A percentile compares a stretch with the other conserved stretches of the same genome.
Evolutionary conservation across 2,329 filamentous ascomycete genomes (phyloP).

Genomic region (Stemphylium lycopersici): DNA sequence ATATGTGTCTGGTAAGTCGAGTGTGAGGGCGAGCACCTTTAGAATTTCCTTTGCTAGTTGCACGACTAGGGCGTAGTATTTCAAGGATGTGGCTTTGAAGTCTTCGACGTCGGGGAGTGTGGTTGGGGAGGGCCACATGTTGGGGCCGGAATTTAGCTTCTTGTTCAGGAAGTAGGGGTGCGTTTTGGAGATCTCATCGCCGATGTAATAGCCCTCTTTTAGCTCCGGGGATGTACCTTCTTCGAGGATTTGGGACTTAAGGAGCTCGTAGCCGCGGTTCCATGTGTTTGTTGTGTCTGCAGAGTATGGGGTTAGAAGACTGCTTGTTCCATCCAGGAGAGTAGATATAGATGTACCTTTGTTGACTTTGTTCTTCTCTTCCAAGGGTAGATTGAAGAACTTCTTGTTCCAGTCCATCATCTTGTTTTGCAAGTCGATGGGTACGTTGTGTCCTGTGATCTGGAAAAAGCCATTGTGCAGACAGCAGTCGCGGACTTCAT

Average conservation of each 20-base stretch:
- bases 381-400: conserved; percentile 51
- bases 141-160: conserved; percentile 50
- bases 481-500: conserved; percentile 39
- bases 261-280: conserved; percentile 53
- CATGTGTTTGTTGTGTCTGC: conserved; percentile 47
- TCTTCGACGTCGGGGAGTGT: conserved; percentile 28
- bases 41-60: conserved; percentile 52
- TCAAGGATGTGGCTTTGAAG: conserved; percentile 49
- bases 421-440: conserved; percentile 46
- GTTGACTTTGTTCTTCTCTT: conserved; percentile 51
- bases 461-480: conserved; percentile 55
- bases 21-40: conserved; percentile 49
- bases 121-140: conserved; percentile 47
- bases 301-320: background rate
- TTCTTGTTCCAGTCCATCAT: conserved; percentile 49
- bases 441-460: conserved; percentile 51
- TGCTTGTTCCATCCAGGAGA: background rate
- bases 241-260: conserved; percentile 53
- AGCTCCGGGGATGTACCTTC: conserved; percentile 51
- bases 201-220: conserved; percentile 53
- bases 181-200: conserved; percentile 49
- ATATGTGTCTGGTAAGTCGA: conserved; percentile 47
- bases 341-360: conserved; percentile 34
- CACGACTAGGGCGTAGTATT: conserved; percentile 51
- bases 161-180: conserved; percentile 49